Percentiles rank a stretch among this genome's conserved stretches.
Conservation (phyloP, 2,329 filamentous ascomycete species). For the Lecanoromycetidae sp. region DNA sequence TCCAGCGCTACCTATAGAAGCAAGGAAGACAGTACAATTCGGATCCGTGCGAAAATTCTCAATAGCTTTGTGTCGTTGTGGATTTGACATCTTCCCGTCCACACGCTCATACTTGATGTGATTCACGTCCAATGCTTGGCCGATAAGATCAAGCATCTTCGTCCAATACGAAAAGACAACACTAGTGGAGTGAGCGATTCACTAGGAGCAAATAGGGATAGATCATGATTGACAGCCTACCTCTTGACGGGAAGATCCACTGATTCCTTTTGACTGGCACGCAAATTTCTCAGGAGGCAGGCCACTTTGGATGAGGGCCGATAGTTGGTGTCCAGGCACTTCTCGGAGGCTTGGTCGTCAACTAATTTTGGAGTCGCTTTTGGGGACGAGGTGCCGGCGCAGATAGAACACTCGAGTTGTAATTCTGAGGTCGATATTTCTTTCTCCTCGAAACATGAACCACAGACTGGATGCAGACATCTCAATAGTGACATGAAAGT, state of each 20-base stretch:
- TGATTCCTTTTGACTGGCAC: neutral
- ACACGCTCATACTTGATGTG: constrained; percentile 10
- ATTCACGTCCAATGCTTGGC: neutral
- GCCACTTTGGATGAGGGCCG: constrained; percentile 1
- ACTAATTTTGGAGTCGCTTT: neutral
- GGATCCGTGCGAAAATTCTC: constrained; percentile 8
- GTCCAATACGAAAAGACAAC: constrained; percentile 18
- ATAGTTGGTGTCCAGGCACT: neutral
- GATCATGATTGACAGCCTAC: neutral
- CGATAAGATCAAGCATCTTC: constrained; percentile 14
- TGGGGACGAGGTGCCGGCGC: neutral
- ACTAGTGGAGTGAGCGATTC: neutral
- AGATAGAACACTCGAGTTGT: neutral
- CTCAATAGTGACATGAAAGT: neutral
- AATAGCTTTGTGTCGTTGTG: constrained; percentile 6
- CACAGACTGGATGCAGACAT: constrained; percentile 2
- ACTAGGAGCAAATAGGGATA: too few relatives aligned
- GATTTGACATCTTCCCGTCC: constrained; percentile 12
- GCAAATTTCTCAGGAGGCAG: neutral
- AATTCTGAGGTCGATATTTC: neutral
- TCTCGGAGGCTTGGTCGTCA: neutral
- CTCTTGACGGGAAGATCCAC: neutral
- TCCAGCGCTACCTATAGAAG: constrained; percentile 15
- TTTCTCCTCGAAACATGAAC: neutral
- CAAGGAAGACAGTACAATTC: constrained; percentile 14